Conservation (phyloP, 495 filamentous ascomycete species). For the Choiromyces venosus region DNA sequence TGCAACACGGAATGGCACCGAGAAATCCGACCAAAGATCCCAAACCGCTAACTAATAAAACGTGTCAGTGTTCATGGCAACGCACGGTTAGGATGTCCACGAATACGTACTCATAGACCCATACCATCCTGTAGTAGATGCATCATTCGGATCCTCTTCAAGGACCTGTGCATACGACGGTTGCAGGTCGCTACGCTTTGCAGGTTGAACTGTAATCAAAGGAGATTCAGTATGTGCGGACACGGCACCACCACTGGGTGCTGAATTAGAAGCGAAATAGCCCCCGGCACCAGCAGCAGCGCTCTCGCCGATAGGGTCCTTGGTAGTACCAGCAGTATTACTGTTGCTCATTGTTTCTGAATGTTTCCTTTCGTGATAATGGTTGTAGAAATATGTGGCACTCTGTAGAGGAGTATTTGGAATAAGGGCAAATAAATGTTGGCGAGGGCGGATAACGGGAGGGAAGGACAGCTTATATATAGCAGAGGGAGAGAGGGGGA, state of each 20-base stretch:
- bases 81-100: background rate
- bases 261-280: slow-evolving; percentile 24
- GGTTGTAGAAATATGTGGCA: background rate
- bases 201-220: slow-evolving; percentile 74
- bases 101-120: slow-evolving; percentile 67
- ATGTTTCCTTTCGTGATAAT: background rate
- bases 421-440: background rate
- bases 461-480: background rate
- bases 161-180: slow-evolving; percentile 77
- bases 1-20: slow-evolving; percentile 87
- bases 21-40: slow-evolving; percentile 71
- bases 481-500: background rate
- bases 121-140: slow-evolving; percentile 80
- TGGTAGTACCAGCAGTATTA: slow-evolving; percentile 17
- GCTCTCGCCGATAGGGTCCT: background rate
- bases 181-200: slow-evolving; percentile 76
- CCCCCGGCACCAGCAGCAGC: background rate
- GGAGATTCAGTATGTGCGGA: slow-evolving; percentile 36
- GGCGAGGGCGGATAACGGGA: background rate
- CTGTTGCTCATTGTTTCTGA: slow-evolving; percentile 14
- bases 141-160: slow-evolving; percentile 60
- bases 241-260: slow-evolving; percentile 7
- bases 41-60: slow-evolving; percentile 56
- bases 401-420: background rate
- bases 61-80: background rate